Evolutionary conservation across 2,329 filamentous ascomycete species (phyloP), one percentile per base, ranked within the genome.

Genomic region (Clarireedia sp.): DNA sequence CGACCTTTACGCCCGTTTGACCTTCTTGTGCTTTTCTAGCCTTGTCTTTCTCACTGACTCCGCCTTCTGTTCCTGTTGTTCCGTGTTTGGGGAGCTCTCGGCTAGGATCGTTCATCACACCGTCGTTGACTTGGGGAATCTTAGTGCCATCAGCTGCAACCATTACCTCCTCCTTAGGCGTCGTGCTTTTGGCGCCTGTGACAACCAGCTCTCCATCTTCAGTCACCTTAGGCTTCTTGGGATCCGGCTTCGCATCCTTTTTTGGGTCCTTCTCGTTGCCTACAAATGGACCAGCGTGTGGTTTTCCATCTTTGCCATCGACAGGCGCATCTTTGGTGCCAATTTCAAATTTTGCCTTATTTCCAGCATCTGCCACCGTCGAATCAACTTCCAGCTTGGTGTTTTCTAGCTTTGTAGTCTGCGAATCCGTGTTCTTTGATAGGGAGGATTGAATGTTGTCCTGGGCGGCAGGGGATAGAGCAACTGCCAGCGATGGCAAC

Each of bases 261-360:
- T 64, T 66, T 64, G 59, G 64, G 59, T 85, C 82, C 26, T 65
- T 66, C 57, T 78, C 74, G 19, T 46, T 79, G 59, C 85, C 82
- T 56, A 91, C 83, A 67, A 82, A 85, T 5, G 94, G 94, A 1
- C 94, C 94, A 19, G 86, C 82, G 68, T 96, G 92, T 47, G 94
- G 94, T 73, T 91, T 94, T 48, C 94, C 94, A 73, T 97, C 94
- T 65, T 87, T 86, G 46, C 91, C 91, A 69, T 97, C 94, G 19
- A 96, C 86, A 0, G 92, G 92, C 55, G 88, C 89, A 74, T 94
- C 86, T 69, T 90, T 90, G 51, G 83, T 85, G 52, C 81, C 82
- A 61, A 67, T 55, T 41, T 64, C 64, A 43, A 58, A 62, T 45
- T 65, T 65, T 10, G 63, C 52, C 49, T 75, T 73, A 2, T 37